Conservation (phyloP, 192 early-diverging fungal species). For the Backusella parvicylindrica region DNA sequence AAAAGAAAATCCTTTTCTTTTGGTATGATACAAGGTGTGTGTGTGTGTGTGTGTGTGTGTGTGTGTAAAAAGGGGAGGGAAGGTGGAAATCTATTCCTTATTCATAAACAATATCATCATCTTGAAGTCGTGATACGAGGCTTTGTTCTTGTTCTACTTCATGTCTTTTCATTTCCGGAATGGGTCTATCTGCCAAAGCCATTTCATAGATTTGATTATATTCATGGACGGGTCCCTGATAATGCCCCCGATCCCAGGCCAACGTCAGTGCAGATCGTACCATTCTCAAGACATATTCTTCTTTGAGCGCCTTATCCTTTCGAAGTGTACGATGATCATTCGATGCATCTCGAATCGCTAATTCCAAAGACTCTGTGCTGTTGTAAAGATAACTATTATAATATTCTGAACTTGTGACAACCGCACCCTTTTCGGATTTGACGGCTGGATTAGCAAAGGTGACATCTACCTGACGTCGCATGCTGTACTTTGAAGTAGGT, state of each 20-base stretch:
- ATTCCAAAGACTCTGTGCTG: slow-evolving; percentile 7
- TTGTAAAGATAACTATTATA: slow-evolving; percentile 46
- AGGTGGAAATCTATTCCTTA: not conserved
- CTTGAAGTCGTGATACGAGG: slow-evolving; percentile 8
- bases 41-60: not conserved
- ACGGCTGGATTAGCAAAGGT: not conserved
- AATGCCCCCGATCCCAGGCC: slow-evolving; percentile 44
- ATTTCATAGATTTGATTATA: slow-evolving; percentile 34
- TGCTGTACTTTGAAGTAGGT: not conserved
- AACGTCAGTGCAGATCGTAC: slow-evolving; percentile 40
- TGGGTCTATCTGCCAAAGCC: slow-evolving; percentile 5
- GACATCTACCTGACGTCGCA: not conserved
- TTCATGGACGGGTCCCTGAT: slow-evolving; percentile 42
- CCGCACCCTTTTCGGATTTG: not conserved
- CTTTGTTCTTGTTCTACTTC: slow-evolving; percentile 10
- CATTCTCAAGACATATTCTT: slow-evolving; percentile 43
- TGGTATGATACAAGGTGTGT: not conserved
- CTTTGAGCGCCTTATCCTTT: slow-evolving; percentile 28
- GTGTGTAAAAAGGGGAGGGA: too few species aligned
- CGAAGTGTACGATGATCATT: slow-evolving; percentile 28
- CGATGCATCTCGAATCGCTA: slow-evolving; percentile 38
- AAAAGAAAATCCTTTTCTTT: not conserved
- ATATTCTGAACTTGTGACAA: slow-evolving; percentile 27
- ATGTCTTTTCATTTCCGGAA: slow-evolving; percentile 7
- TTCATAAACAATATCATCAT: slow-evolving; percentile 2